Evolutionary conservation across 179 eudicot species (phyloP).

Genomic region (Silene coronaria): DNA sequence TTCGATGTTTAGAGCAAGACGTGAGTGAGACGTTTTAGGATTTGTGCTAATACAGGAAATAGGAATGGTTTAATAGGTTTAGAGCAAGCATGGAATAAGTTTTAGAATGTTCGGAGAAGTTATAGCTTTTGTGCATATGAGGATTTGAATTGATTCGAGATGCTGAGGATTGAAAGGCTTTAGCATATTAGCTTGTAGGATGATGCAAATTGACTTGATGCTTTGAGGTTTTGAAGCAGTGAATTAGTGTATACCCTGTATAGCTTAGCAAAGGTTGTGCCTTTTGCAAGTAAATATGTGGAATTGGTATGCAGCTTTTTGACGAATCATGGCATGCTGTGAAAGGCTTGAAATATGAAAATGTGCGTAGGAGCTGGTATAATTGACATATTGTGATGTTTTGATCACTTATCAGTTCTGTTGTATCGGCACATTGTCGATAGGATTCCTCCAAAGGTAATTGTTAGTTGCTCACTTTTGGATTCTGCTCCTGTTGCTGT

Average conservation of each 20-base stretch:
- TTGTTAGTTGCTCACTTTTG: not conserved
- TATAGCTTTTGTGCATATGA: slow-evolving; percentile 4
- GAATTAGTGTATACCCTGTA: not conserved
- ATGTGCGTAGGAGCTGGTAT: not conserved
- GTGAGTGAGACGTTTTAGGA: slow-evolving; percentile 3
- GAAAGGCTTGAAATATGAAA: not conserved
- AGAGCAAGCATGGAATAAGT: not conserved
- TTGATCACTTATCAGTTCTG: not conserved
- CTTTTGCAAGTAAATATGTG: not conserved
- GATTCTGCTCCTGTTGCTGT: not conserved
- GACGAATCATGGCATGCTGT: not conserved
- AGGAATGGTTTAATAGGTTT: not conserved
- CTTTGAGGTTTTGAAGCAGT: not conserved
- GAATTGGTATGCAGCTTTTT: not conserved
- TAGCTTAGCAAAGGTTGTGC: not conserved
- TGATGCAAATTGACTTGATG: not conserved
- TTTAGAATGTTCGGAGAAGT: not conserved
- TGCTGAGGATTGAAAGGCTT: not conserved
- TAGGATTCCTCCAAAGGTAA: not conserved
- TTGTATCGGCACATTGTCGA: not conserved
- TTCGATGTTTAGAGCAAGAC: not conserved
- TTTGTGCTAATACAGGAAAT: slow-evolving; percentile 7
- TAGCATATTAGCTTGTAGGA: not conserved
- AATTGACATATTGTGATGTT: not conserved
- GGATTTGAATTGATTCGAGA: slow-evolving; percentile 1